Base-by-base conservation (phyloP, 495 filamentous ascomycete genomes). In the Aspergillus taichungensis region DNA sequence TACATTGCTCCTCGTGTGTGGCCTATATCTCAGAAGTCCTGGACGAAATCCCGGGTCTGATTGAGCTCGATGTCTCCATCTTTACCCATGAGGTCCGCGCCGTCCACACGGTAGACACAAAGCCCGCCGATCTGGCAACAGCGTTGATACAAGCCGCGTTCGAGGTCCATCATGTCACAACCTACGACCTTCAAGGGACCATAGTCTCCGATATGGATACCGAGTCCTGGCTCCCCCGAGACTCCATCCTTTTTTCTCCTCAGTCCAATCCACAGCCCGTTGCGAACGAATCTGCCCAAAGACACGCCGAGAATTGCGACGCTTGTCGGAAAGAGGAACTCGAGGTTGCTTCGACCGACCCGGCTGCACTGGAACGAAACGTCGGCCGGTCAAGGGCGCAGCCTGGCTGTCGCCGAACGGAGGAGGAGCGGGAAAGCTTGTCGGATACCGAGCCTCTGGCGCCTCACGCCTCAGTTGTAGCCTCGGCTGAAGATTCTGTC, bases 1-100 rank as follows among this genome's bases (percentile, higher is more conserved):
- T 77, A 12, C 72, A 75, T 45, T 77, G 74, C 51, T 62, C 72
- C 10, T 77, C 74, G n/a, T 77, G 74, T 45, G 64, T 76, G 11
- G 56, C 70, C 28, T 70, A 72, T 47, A 63, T 77, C 44, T 63
- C 59, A 8, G 64, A 66, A 39, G 54, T 71, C 6, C 59, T 77
- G 1, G 59, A 55, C 1, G 56, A 57, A 24, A 59, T 67, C 11
- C 46, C 54, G 4, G 56, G 62, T 1, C 55, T 74, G 38, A 40
- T 45, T 9, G 49, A 61, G 13, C 57, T 76, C 37, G 66, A 70
- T 35, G 67, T 72, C 40, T 68, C 62, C n/a, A 66, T 73, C 24
- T 51, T 72, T 32, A 67, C 64, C 4, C 63, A 73, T 31, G 60
- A 69, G 45, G 68, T 75, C n/a, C 62, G 61, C 13, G 63, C 69